Conservation (phyloP, 345 rosid genomes). For the Eucalyptus curtisii region DNA sequence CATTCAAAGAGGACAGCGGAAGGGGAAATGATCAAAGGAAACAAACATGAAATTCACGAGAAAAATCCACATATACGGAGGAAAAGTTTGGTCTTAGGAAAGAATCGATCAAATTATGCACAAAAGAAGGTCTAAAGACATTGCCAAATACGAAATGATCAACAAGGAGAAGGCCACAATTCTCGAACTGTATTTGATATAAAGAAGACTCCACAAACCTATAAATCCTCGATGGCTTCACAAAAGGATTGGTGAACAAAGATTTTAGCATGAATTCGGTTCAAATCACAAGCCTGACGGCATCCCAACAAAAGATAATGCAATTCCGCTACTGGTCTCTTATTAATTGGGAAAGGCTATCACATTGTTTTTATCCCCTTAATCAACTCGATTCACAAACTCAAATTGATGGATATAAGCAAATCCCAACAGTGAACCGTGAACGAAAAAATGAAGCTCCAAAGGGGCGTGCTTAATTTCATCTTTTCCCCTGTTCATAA, state of each 20-base stretch:
- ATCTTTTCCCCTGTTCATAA: neutral
- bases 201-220: neutral
- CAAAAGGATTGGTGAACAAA: neutral
- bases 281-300: neutral
- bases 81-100: neutral
- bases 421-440: neutral
- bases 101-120: neutral
- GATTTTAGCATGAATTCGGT: neutral
- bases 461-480: neutral
- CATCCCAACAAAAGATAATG: neutral
- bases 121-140: neutral
- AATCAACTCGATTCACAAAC: neutral
- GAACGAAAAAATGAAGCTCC: neutral
- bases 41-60: neutral
- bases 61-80: neutral
- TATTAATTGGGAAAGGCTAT: neutral
- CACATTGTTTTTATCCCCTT: neutral
- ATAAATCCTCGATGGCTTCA: neutral
- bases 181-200: neutral
- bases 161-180: neutral
- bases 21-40: neutral
- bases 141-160: neutral
- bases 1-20: neutral
- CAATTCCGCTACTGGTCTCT: neutral
- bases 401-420: neutral